These are phyloP conservation scores for Rhizopogon sp. DNA, from an alignment of 768 basidiomycete genomes.

Conservation along the genomic window DNA sequence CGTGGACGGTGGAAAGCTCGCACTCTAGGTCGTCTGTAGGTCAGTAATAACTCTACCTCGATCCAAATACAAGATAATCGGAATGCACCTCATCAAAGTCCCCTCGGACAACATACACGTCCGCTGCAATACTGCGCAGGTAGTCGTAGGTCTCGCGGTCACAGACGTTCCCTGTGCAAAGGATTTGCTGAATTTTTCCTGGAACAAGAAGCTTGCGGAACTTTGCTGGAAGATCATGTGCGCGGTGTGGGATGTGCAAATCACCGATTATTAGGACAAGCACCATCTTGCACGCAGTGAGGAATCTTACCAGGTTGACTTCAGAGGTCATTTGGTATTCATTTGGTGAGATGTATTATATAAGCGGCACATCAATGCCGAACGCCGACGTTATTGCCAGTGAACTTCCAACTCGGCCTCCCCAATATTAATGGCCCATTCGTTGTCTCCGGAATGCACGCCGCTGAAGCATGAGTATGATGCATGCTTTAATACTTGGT, in stretches of 20 bases:
- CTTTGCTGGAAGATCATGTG: slow-evolving; percentile 88
- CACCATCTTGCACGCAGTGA: slow-evolving; percentile 35
- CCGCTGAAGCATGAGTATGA: slow-evolving; percentile 88
- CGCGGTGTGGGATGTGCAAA: slow-evolving; percentile 89
- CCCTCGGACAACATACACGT: slow-evolving; percentile 87
- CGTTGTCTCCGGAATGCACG: slow-evolving; percentile 81
- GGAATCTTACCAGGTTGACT: background rate
- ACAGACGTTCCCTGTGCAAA: slow-evolving; percentile 96
- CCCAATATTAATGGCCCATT: slow-evolving; percentile 56
- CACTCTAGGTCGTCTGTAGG: slow-evolving; percentile 35
- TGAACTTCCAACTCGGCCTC: too few relatives aligned
- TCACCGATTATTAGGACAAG: slow-evolving; percentile 97
- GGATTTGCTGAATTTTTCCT: slow-evolving; percentile 96
- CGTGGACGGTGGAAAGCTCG: slow-evolving; percentile 73
- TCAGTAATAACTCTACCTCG: background rate
- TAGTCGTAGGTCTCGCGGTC: slow-evolving; percentile 98
- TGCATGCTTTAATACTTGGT: slow-evolving; percentile 96
- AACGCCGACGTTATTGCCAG: too few relatives aligned
- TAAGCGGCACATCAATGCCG: background rate
- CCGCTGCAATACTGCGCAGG: slow-evolving; percentile 87
- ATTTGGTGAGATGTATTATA: background rate
- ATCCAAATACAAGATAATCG: background rate
- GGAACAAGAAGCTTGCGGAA: slow-evolving; percentile 96
- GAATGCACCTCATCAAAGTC: slow-evolving; percentile 88
- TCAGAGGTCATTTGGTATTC: too few relatives aligned